These are phyloP conservation scores for Fragosphaeria purpurea DNA, from an alignment of 2,329 filamentous ascomycete species.

Conservation along the genomic window DNA sequence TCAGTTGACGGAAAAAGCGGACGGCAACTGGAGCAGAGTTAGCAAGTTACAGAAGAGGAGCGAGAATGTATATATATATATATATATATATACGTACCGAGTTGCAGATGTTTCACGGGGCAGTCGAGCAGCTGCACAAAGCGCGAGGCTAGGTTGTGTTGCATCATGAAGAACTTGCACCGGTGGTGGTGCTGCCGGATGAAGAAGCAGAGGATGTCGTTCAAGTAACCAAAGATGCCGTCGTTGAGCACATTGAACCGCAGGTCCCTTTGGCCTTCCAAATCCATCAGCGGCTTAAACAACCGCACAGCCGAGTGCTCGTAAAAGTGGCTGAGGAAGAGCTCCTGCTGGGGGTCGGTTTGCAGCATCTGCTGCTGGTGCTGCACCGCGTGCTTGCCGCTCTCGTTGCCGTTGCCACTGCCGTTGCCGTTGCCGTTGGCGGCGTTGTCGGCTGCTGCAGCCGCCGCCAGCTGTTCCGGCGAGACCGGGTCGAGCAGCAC, in stretches of 20 bases:
- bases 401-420: constrained; percentile 34
- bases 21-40: constrained; percentile 54
- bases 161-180: constrained; percentile 79
- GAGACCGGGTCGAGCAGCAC: constrained; percentile 71
- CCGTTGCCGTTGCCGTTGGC: constrained; percentile 14
- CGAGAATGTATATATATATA: too few relatives aligned
- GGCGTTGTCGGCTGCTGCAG: constrained; percentile 45
- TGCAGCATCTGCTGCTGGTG: constrained; percentile 44
- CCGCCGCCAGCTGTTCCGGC: constrained; percentile 31
- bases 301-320: constrained; percentile 75
- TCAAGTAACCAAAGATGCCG: constrained; percentile 80
- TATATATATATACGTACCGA: constrained; percentile 65
- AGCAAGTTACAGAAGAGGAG: background rate
- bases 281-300: constrained; percentile 74
- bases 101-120: constrained; percentile 83
- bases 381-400: constrained; percentile 53
- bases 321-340: constrained; percentile 83
- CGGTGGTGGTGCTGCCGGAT: constrained; percentile 78
- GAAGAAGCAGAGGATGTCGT: constrained; percentile 91
- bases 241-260: constrained; percentile 73
- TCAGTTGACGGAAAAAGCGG: constrained; percentile 83
- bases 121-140: constrained; percentile 74
- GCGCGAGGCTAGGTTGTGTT: constrained; percentile 65
- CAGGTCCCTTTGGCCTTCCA: constrained; percentile 60
- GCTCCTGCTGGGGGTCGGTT: constrained; percentile 65